Base-by-base conservation (phyloP, 2,329 filamentous ascomycete species). In the Xylariaceae sp. region DNA sequence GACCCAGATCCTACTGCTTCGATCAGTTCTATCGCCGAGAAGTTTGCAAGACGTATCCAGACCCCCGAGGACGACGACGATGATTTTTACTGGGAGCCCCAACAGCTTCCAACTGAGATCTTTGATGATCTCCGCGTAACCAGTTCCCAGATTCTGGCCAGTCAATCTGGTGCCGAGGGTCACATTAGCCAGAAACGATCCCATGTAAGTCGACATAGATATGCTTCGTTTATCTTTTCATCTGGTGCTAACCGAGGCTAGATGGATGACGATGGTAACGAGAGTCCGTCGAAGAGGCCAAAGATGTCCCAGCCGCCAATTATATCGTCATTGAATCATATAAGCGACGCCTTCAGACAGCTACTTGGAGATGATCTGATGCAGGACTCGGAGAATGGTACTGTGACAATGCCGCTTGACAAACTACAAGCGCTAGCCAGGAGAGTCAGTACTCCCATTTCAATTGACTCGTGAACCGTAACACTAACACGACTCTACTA, bases 21-120 rank as follows among this genome's bases (percentile, higher is more conserved):
- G 53, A 80, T 80, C 0, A 73, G 80, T 58, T 72, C 79, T 39
- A 71, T 78, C 13, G 82, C 82, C 6, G 69, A 73, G 44, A 66
- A 73, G 0, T 84, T 85, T 65, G 72, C 75, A 13, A 73, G 75
- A 30, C 78, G 78, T 55, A 66, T 83, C 9, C 76, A 77, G 53
- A 73, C 65, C 58, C 74, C 66, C 47, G 68, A 72, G 13, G 75
- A 65, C 50, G 67, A 63, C 44, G 60, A 63, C 2, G 65, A 63
- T 39, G 72, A 72, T 7, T 73, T 82, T 45, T 68, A 72, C 3
- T 85, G 78, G 78, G 75, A 78, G 11, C 76, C 80, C 1, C 74
- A 78, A 7, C 62, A 72, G 2, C 67, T 85, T 1, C 81, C 82
- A 0, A 75, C 77, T 0, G 71, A 77, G 0, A 74, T 83, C 2